A percentile compares a stretch with the other conserved stretches of the same genome.
phyloP scores from a whole-genome alignment of 2,329 filamentous ascomycete species.

The Penicillium aurantiogriseum region DNA sequence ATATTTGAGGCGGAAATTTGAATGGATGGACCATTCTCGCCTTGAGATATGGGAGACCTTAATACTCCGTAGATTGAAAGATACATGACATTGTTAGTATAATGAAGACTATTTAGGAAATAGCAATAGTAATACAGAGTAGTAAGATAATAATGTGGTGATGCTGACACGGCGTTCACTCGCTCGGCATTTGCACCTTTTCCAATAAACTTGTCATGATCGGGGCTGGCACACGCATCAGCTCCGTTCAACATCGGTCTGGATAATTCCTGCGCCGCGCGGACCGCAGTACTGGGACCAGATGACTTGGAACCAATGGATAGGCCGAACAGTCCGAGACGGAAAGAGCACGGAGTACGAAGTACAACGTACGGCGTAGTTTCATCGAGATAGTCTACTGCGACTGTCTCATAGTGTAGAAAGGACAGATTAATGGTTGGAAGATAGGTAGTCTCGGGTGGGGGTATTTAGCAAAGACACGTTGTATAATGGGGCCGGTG shows the following conservation, averaged over 20 bases:
- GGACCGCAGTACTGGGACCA: constrained; percentile 16
- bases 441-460: constrained; percentile 7
- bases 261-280: constrained; percentile 7
- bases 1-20: background rate
- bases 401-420: background rate
- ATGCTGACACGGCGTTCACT: background rate
- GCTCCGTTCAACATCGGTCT: background rate
- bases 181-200: background rate
- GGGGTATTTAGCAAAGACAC: constrained; percentile 14
- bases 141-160: background rate
- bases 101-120: background rate
- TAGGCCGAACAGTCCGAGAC: background rate
- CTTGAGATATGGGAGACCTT: background rate
- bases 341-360: background rate
- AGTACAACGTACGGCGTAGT: background rate
- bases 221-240: constrained; percentile 5
- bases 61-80: background rate
- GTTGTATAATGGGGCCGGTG: constrained; percentile 19
- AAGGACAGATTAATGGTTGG: background rate
- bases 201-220: constrained; percentile 1
- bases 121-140: background rate
- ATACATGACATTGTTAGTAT: background rate
- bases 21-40: background rate
- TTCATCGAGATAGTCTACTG: background rate
- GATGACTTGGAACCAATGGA: constrained; percentile 10